These are phyloP conservation scores for Bacterosira constricta DNA, from an alignment of 108 stramenopile species.

Conservation along the genomic window DNA sequence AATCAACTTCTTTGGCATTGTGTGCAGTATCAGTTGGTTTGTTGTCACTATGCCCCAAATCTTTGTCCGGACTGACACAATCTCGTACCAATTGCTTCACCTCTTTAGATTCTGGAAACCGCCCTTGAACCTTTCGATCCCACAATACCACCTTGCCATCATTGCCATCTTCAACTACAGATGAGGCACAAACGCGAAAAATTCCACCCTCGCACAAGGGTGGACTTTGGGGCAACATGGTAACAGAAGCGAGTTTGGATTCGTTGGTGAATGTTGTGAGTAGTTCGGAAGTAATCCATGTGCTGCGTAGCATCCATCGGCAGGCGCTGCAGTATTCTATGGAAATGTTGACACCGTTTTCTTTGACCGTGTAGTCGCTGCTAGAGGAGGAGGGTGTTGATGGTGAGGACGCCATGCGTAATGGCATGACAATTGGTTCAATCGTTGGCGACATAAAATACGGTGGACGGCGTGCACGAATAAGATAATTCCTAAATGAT, in stretches of 20 bases:
- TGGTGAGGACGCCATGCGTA: conserved; percentile 31
- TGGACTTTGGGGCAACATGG: conserved; percentile 55
- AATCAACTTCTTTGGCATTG: conserved; percentile 10
- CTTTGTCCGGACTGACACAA: conserved; percentile 57
- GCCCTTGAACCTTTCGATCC: conserved; percentile 56
- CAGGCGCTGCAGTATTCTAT: conserved; percentile 88
- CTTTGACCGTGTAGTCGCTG: conserved; percentile 4
- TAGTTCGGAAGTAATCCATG: conserved; percentile 83
- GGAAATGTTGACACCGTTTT: conserved; percentile 24
- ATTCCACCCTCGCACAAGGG: conserved; percentile 37
- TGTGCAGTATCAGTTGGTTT: not conserved
- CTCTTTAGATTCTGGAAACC: conserved; percentile 84
- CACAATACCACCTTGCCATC: conserved; percentile 29
- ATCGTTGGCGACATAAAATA: too few relatives aligned
- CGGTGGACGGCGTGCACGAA: too few relatives aligned
- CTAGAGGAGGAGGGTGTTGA: not conserved
- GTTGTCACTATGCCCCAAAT: conserved; percentile 80
- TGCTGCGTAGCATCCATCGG: conserved; percentile 78
- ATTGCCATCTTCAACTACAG: too few relatives aligned
- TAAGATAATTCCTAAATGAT: too few relatives aligned
- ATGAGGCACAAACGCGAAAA: conserved; percentile 20
- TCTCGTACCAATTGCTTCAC: conserved; percentile 82
- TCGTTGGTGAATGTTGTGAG: conserved; percentile 75
- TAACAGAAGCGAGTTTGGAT: conserved; percentile 40
- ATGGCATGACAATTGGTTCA: too few relatives aligned